Evolutionary conservation across 2,329 filamentous ascomycete species (phyloP).

Genomic region (Fusarium sulawesiense): DNA sequence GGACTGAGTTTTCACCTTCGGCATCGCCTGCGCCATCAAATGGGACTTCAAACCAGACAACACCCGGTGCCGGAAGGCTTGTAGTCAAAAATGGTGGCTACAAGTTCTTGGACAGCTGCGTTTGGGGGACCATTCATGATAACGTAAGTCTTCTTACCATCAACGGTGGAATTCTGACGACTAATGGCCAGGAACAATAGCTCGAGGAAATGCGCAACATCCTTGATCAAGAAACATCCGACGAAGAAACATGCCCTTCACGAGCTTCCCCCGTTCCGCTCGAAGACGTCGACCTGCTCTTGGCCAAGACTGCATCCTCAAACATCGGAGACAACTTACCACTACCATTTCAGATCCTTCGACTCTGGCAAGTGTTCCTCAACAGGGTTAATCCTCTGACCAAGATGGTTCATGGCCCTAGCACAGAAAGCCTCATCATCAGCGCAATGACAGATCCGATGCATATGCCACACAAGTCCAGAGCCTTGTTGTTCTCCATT

Average conservation of each 20-base stretch:
- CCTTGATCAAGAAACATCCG: conserved; percentile 16
- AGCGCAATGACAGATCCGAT: conserved; percentile 10
- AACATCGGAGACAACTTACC: not conserved
- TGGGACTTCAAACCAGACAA: rapidly evolving
- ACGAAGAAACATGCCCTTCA: conserved; percentile 1
- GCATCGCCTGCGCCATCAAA: not conserved
- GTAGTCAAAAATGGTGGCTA: conserved; percentile 16
- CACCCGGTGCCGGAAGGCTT: conserved; percentile 4
- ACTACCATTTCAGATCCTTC: conserved; percentile 1
- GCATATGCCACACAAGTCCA: not conserved
- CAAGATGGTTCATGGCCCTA: conserved; percentile 11
- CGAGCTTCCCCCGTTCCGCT: not conserved
- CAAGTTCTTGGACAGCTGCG: conserved; percentile 9
- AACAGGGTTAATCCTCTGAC: conserved; percentile 12
- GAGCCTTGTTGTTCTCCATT: conserved; percentile 2
- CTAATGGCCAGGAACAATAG: too few relatives aligned
- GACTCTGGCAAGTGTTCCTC: conserved; percentile 14
- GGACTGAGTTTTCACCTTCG: not conserved
- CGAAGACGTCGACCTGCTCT: conserved; percentile 10
- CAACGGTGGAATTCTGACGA: rapidly evolving
- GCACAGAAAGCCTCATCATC: conserved; percentile 4
- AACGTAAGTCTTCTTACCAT: not conserved
- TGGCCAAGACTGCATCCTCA: not conserved
- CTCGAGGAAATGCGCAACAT: conserved; percentile 19
- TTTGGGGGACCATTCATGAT: conserved; percentile 10